Evolutionary conservation across 2,329 filamentous ascomycete species (phyloP), one percentile per base, ranked within the genome.

Genomic region (Cercospora sp.): DNA sequence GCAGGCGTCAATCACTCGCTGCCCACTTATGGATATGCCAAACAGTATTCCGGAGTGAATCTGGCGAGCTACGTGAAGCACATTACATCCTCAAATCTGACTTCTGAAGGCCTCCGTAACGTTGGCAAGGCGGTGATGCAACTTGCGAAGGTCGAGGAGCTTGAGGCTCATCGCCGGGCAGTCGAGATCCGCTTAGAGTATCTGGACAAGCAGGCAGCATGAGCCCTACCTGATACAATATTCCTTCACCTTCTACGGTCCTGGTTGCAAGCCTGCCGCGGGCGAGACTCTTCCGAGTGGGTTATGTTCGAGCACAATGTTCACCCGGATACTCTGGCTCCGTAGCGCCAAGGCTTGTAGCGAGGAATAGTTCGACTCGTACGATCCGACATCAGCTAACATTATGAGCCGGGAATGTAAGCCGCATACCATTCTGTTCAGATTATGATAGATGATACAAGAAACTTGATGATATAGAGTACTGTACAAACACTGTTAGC

Each of bases 21-120:
- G 72, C 95, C 95, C 63, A 99, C 95, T 0, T 99, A 98, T 78
- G 95, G 95, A 48, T 99, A 97, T 76, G 95, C 95, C 60, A 97
- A 97, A 82, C 95, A 99, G 80, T 99, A 99, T 83, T 97, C 93
- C 5, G 95, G 95, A 63, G 95, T 99, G 77, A 99, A 97, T 80
- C 87, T 99, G 5, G 93, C 88, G 33, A 98, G 94, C 2, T 99
- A 97, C 82, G 87, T 97, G 79, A 99, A 99, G 84, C 93, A 98
- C 84, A 97, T 99, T 77, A 99, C 95, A 42, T 95, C 92, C 82
- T 93, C 93, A 0, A 92, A 97, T 79, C 85, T 99, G 69, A 97
- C 93, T 1, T 88, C 89, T 18, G 87, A 97, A 75, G 95, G 95
- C 23, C 83, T 99, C 70, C 86, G 87, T 74, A 95, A 96, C 75